Conservation (phyloP, 352 stramenopile species). For the Phytophthora nicotianae region DNA sequence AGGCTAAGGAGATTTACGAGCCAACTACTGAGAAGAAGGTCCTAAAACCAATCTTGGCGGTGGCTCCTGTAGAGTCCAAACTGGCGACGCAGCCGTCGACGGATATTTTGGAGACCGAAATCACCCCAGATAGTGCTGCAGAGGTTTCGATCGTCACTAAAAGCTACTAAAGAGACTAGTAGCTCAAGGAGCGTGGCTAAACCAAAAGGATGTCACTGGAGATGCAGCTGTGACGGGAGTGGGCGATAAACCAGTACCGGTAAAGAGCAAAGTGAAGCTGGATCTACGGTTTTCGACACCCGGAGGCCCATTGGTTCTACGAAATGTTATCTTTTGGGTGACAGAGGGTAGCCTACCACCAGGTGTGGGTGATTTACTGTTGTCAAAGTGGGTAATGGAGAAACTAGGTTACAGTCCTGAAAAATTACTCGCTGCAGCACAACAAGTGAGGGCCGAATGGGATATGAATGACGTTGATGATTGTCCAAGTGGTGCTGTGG, state of each 20-base stretch:
- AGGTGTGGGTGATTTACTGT: slow-evolving; percentile 6
- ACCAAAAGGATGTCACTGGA: background rate
- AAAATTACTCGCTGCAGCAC: slow-evolving; percentile 9
- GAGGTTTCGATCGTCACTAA: slow-evolving; percentile 17
- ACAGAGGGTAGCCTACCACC: background rate
- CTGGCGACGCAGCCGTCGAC: too few species aligned
- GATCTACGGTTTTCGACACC: slow-evolving; percentile 15
- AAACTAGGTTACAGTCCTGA: slow-evolving; percentile 5
- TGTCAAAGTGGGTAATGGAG: slow-evolving; percentile 14
- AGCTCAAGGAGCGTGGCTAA: background rate
- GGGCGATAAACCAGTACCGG: slow-evolving; percentile 4
- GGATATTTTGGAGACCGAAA: slow-evolving; percentile 2
- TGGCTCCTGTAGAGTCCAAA: too few species aligned
- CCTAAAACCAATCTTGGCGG: too few species aligned
- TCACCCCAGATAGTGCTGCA: slow-evolving; percentile 12
- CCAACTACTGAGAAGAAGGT: background rate
- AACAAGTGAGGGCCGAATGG: slow-evolving; percentile 8
- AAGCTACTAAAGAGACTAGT: slow-evolving; percentile 9
- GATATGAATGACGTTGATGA: slow-evolving; percentile 20
- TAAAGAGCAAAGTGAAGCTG: slow-evolving; percentile 22
- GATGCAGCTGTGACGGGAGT: slow-evolving; percentile 3
- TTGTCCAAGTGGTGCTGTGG: background rate
- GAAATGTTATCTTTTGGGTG: slow-evolving; percentile 17
- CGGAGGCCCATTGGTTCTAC: slow-evolving; percentile 2
- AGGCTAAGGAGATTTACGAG: slow-evolving; percentile 18